A percentile compares a stretch with the other conserved stretches of the same genome.
These are phyloP conservation scores for Arthrinium phaeospermum DNA, from an alignment of 2,329 filamentous ascomycete species.

Conservation along the genomic window DNA sequence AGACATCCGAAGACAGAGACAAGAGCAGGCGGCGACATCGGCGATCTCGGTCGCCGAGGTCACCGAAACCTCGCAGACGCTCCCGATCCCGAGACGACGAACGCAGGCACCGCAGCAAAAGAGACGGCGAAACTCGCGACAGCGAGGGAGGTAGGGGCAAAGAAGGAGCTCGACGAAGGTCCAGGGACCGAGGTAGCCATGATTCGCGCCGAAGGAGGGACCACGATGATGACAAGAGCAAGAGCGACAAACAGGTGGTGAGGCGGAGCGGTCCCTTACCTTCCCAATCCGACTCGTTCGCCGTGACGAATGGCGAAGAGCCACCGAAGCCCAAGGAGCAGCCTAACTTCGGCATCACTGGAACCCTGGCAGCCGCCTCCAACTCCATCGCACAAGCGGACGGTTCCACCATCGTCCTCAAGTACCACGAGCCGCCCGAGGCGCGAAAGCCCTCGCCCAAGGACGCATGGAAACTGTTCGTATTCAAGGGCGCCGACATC, in stretches of 20 bases:
- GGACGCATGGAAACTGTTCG: constrained; percentile 86
- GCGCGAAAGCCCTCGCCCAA: constrained; percentile 83
- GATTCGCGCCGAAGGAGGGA: constrained; percentile 31
- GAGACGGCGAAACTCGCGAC: constrained; percentile 39
- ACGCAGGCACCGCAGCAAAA: constrained; percentile 30
- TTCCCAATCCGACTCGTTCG: constrained; percentile 65
- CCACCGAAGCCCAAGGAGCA: constrained; percentile 76
- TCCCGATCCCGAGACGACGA: constrained; percentile 25
- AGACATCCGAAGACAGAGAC: not conserved
- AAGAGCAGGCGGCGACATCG: not conserved
- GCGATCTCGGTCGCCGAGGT: not conserved
- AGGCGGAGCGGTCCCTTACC: constrained; percentile 59
- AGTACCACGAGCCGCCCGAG: constrained; percentile 95
- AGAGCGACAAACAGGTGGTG: constrained; percentile 36
- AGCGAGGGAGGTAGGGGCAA: constrained; percentile 34
- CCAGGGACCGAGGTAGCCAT: constrained; percentile 18
- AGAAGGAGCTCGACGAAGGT: constrained; percentile 24
- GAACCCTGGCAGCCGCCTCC: constrained; percentile 83
- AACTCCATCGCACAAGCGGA: constrained; percentile 76
- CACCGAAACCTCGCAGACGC: constrained; percentile 14
- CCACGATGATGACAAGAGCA: constrained; percentile 30
- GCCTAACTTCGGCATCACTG: constrained; percentile 83
- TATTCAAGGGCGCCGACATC: constrained; percentile 85
- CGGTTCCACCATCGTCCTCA: constrained; percentile 79
- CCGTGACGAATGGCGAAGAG: constrained; percentile 56